A percentile compares a stretch with the other conserved stretches of the same genome.
Evolutionary conservation across 169 alveolate species (phyloP).

Genomic region (Babesia ovata): DNA sequence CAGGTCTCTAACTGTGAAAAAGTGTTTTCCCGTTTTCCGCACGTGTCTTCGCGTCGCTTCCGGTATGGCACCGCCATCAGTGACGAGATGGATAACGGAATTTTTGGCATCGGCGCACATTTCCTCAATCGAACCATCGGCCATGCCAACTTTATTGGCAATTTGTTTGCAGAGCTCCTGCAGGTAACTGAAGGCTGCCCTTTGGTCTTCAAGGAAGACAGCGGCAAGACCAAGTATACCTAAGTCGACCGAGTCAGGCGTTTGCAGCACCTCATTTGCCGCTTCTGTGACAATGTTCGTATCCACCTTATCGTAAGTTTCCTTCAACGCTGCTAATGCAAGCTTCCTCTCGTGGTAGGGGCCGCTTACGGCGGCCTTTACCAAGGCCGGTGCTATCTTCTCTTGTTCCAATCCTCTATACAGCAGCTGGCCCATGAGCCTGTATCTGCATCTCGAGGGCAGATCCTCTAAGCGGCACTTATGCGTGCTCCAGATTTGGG

Average conservation of each 20-base stretch:
- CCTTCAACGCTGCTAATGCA: constrained; percentile 9
- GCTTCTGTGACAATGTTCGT: no score
- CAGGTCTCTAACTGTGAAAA: constrained; percentile 5
- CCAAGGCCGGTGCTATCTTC: not conserved
- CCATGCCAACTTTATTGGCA: not conserved
- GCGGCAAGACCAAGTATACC: constrained; percentile 21
- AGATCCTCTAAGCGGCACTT: not conserved
- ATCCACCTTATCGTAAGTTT: not conserved
- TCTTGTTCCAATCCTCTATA: not conserved
- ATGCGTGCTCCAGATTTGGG: constrained; percentile 21
- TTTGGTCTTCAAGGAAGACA: not conserved
- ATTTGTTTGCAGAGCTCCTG: not conserved
- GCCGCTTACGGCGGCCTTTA: not conserved
- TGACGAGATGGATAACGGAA: not conserved
- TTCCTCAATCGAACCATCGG: not conserved
- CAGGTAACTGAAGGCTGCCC: not conserved
- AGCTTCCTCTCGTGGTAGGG: constrained; percentile 1
- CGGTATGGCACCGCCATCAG: not conserved
- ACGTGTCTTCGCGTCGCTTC: not conserved
- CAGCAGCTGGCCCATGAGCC: constrained; percentile 23
- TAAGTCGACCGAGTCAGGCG: not conserved
- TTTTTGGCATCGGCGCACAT: not conserved
- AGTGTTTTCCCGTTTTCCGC: not conserved
- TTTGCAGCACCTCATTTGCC: not conserved
- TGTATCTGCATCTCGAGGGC: not conserved